Percentiles rank a stretch among this genome's conserved stretches.
These are phyloP conservation scores for Pedinophyceae sp. DNA, from an alignment of 139 green algal species.

Conservation along the genomic window DNA sequence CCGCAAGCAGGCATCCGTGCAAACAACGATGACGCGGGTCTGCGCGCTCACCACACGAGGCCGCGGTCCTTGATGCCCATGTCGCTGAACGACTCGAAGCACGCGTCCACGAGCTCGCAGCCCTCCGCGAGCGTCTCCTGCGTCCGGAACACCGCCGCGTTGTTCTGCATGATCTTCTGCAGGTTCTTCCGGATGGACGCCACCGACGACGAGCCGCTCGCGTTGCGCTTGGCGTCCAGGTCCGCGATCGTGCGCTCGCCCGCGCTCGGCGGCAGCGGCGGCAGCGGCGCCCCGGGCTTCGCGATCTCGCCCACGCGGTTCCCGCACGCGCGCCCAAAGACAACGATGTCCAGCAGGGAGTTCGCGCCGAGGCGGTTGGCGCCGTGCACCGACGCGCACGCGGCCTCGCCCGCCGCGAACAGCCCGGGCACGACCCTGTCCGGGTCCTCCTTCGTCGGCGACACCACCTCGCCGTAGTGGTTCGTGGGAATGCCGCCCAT, in stretches of 20 bases:
- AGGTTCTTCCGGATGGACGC: conserved; percentile 62
- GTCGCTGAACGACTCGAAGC: conserved; percentile 40
- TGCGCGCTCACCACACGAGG: conserved; percentile 79
- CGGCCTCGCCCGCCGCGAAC: conserved; percentile 83
- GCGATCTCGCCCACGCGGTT: conserved; percentile 42
- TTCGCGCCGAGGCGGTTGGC: conserved; percentile 98
- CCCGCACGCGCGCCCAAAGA: conserved; percentile 92
- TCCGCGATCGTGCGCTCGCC: conserved; percentile 58
- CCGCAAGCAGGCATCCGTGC: no score
- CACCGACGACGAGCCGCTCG: conserved; percentile 55
- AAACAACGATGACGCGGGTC: no score
- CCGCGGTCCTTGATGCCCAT: conserved; percentile 27
- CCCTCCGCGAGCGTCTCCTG: conserved; percentile 75
- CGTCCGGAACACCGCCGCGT: conserved; percentile 92
- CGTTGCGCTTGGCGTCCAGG: conserved; percentile 75
- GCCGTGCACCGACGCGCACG: conserved; percentile 86
- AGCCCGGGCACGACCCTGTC: conserved; percentile 82
- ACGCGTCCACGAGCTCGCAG: conserved; percentile 70
- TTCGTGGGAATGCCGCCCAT: conserved; percentile 98
- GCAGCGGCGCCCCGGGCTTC: conserved; percentile 69
- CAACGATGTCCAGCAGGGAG: conserved; percentile 96
- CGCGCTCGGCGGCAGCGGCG: conserved; percentile 44
- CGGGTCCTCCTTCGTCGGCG: conserved; percentile 34
- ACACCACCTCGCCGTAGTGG: conserved; percentile 69
- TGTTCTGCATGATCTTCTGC: conserved; percentile 58